These are phyloP conservation scores for Sporothrix humicola DNA, from an alignment of 2,329 filamentous ascomycete species.

Conservation along the genomic window DNA sequence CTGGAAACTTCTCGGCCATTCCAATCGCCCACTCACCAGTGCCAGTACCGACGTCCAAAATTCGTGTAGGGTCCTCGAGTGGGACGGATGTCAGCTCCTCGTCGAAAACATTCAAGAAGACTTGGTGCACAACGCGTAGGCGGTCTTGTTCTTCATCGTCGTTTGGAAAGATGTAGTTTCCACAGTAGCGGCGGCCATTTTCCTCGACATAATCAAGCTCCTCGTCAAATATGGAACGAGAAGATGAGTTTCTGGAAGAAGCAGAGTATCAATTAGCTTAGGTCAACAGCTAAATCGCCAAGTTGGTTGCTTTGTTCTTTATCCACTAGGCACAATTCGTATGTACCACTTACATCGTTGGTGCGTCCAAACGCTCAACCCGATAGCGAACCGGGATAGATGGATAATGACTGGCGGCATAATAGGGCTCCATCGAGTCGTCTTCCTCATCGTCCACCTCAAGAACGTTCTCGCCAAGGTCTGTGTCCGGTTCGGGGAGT, in stretches of 20 bases:
- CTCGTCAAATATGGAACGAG: constrained; percentile 45
- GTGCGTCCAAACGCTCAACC: constrained; percentile 47
- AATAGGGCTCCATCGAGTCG: constrained; percentile 49
- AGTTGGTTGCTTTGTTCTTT: background rate
- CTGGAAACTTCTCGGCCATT: constrained; percentile 60
- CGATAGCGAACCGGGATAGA: constrained; percentile 46
- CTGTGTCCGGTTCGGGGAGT: constrained; percentile 10
- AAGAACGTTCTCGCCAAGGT: constrained; percentile 29
- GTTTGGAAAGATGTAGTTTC: constrained; percentile 65
- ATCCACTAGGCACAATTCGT: background rate
- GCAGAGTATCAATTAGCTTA: background rate
- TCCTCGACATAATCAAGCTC: constrained; percentile 57
- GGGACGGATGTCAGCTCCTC: constrained; percentile 45
- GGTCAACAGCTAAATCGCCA: background rate
- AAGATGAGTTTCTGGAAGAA: constrained; percentile 42
- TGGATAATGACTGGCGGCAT: constrained; percentile 51
- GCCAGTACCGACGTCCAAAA: constrained; percentile 66
- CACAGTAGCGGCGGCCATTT: constrained; percentile 65
- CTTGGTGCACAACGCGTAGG: constrained; percentile 45
- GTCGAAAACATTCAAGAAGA: constrained; percentile 44
- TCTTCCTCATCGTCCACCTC: constrained; percentile 40
- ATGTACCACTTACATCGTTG: constrained; percentile 49
- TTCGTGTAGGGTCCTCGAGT: constrained; percentile 48
- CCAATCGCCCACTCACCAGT: constrained; percentile 60
- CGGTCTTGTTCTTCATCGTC: constrained; percentile 59